Base-by-base conservation (phyloP, 1,284 basidiomycete species). In the Malassezia cuniculi region DNA sequence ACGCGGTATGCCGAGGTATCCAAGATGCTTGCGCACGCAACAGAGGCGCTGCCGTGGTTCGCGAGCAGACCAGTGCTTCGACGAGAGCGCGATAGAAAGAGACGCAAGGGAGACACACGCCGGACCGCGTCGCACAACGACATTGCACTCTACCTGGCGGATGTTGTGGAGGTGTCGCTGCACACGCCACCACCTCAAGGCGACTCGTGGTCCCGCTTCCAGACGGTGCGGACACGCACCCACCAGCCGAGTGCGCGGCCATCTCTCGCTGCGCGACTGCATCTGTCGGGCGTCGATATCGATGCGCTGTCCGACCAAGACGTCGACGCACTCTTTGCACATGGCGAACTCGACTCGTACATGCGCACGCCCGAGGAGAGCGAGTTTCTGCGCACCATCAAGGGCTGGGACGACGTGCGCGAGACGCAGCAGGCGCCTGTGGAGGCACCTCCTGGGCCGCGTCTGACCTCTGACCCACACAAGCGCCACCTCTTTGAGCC, bases 1-100 rank as follows among this genome's bases (percentile, higher is more conserved):
- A 32, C 33, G 11, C 42, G 42, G 10, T 45, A 45, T 19, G 42
- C 42, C 8, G 42, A 45, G 17, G 11, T 39, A 11, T 27, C 33
- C 7, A 34, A 36, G 19, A 35, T 39, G 36, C 42, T 45, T n/a
- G 29, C 24, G 4, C 12, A 9, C 11, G 31, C 11, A 7, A 33
- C 39, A 17, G 22, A 28, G 19, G 5, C 14, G 9, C 32, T 45
- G 22, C 42, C 42, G 18, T 45, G 42, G 42, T 32, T 34, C 8
- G 34, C 27, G 4, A 14, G 15, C 6, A 36, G 42, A 2, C 28
- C 42, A 6, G 27, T 34, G 4, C 6, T 15, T 10, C 34, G 34
- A 18, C 25, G 26, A 5, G 39, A 40, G 33, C 39, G 39, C 22
- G 39, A 40, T 34, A 25, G 39, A 3, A n/a, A 10, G 19, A 31